A percentile compares a stretch with the other conserved stretches of the same genome.
Conservation (phyloP, 371 early-diverging fungal genomes). For the Actinomortierella ambigua region DNA sequence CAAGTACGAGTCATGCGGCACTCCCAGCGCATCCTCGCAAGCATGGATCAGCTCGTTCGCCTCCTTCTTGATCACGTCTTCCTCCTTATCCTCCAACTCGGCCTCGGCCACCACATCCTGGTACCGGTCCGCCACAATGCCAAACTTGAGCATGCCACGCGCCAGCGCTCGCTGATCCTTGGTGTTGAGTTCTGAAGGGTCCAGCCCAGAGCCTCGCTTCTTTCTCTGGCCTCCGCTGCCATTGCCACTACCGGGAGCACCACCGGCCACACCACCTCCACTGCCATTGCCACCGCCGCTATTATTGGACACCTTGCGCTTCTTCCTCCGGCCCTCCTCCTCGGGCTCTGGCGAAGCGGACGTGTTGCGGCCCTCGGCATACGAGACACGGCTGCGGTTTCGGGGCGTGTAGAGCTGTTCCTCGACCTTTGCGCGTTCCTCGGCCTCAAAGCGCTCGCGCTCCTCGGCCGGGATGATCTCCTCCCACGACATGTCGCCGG, state of each 20-base stretch:
- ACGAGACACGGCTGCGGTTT: slow-evolving; percentile 37
- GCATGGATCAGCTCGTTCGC: slow-evolving; percentile 67
- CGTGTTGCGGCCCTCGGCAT: slow-evolving; percentile 39
- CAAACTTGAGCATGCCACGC: slow-evolving; percentile 81
- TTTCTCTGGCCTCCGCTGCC: slow-evolving; percentile 38
- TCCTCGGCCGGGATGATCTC: slow-evolving; percentile 94
- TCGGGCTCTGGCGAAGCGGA: slow-evolving; percentile 47
- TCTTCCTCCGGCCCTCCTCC: slow-evolving; percentile 36
- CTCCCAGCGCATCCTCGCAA: slow-evolving; percentile 76
- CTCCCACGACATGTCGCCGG: slow-evolving; percentile 88
- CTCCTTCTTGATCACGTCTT: slow-evolving; percentile 59
- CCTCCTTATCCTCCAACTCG: slow-evolving; percentile 75
- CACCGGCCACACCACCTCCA: neutral
- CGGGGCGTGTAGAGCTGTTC: slow-evolving; percentile 42
- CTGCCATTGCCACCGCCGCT: slow-evolving; percentile 14
- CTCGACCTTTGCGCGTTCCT: slow-evolving; percentile 52
- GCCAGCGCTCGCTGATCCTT: slow-evolving; percentile 84
- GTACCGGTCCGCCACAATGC: slow-evolving; percentile 76
- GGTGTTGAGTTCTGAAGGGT: slow-evolving; percentile 58
- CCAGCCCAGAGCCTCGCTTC: slow-evolving; percentile 43
- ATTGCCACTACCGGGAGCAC: slow-evolving; percentile 14
- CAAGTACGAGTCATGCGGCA: slow-evolving; percentile 45
- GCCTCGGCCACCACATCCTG: slow-evolving; percentile 81
- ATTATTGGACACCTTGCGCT: slow-evolving; percentile 29
- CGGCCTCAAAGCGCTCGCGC: slow-evolving; percentile 69